A percentile compares a stretch with the other conserved stretches of the same genome.
phyloP scores from a whole-genome alignment of 2,329 filamentous ascomycete species.

The Cercospora sojina region DNA sequence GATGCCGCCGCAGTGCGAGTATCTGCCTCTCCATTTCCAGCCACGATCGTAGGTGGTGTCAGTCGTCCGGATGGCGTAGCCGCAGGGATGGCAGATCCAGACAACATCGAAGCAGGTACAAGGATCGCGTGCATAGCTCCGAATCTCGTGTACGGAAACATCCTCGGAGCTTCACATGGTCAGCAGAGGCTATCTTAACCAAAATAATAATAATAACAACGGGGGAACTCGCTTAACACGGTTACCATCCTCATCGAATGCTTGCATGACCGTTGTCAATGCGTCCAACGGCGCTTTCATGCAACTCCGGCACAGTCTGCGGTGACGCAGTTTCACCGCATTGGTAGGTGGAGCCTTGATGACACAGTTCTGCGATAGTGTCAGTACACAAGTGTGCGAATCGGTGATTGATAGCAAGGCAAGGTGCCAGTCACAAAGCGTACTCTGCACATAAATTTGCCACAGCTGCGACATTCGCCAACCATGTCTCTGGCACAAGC shows the following conservation, averaged over 20 bases:
- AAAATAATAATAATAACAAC: too few relatives aligned
- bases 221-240: slow-evolving; percentile 17
- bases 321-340: slow-evolving; percentile 70
- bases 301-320: slow-evolving; percentile 76
- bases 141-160: slow-evolving; percentile 7
- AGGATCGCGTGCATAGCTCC: slow-evolving; percentile 50
- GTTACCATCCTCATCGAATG: slow-evolving; percentile 17
- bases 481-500: slow-evolving; percentile 87
- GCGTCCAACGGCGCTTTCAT: slow-evolving; percentile 65
- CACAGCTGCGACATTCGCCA: slow-evolving; percentile 74
- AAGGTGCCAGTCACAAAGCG: slow-evolving; percentile 6
- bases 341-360: slow-evolving; percentile 73
- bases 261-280: slow-evolving; percentile 35
- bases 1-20: slow-evolving; percentile 74
- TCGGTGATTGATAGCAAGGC: neutral
- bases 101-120: slow-evolving; percentile 64
- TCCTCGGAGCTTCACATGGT: neutral
- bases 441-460: slow-evolving; percentile 77
- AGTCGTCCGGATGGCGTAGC: slow-evolving; percentile 62
- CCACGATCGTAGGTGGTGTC: slow-evolving; percentile 64
- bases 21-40: slow-evolving; percentile 87
- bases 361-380: slow-evolving; percentile 70
- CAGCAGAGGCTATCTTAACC: neutral
- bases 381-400: slow-evolving; percentile 11
- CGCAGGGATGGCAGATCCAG: slow-evolving; percentile 85